These are phyloP conservation scores for Phytophthora kernoviae DNA, from an alignment of 352 stramenopile genomes.

Conservation along the genomic window DNA sequence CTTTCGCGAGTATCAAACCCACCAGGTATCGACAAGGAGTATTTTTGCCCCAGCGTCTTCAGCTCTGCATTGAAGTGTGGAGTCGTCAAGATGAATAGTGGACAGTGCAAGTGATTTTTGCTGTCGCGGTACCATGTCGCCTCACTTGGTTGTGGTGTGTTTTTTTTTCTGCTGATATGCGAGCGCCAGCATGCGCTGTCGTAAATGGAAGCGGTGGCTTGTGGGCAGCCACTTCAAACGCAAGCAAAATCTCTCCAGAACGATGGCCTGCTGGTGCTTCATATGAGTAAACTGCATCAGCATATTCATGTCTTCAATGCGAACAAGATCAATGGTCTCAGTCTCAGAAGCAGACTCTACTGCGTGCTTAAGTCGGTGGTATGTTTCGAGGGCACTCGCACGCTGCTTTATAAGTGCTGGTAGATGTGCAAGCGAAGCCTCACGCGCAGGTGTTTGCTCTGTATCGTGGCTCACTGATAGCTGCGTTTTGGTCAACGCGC, in stretches of 20 bases:
- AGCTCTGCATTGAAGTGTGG: slow-evolving; percentile 41
- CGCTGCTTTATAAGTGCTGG: slow-evolving; percentile 24
- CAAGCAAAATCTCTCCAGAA: slow-evolving; percentile 44
- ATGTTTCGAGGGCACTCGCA: slow-evolving; percentile 17
- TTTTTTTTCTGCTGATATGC: slow-evolving; percentile 44
- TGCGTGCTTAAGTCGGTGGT: slow-evolving; percentile 33
- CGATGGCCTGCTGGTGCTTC: slow-evolving; percentile 22
- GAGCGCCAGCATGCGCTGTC: slow-evolving; percentile 56
- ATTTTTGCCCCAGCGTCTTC: slow-evolving; percentile 24
- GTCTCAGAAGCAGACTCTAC: background rate
- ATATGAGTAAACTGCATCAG: slow-evolving; percentile 41
- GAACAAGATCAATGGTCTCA: slow-evolving; percentile 6
- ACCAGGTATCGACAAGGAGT: slow-evolving; percentile 13
- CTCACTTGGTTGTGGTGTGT: slow-evolving; percentile 12
- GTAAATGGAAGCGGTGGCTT: slow-evolving; percentile 59
- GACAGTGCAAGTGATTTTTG: slow-evolving; percentile 40
- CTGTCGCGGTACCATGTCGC: slow-evolving; percentile 1
- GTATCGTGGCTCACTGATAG: slow-evolving; percentile 1
- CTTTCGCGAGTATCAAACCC: slow-evolving; percentile 2
- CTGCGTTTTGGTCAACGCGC: slow-evolving; percentile 10
- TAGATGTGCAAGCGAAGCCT: background rate
- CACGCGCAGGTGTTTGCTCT: background rate
- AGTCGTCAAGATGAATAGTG: slow-evolving; percentile 39
- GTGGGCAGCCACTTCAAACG: slow-evolving; percentile 50
- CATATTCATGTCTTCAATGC: slow-evolving; percentile 31